phyloP scores from a whole-genome alignment of 108 stramenopile species.

The Nitzschia putrida region DNA sequence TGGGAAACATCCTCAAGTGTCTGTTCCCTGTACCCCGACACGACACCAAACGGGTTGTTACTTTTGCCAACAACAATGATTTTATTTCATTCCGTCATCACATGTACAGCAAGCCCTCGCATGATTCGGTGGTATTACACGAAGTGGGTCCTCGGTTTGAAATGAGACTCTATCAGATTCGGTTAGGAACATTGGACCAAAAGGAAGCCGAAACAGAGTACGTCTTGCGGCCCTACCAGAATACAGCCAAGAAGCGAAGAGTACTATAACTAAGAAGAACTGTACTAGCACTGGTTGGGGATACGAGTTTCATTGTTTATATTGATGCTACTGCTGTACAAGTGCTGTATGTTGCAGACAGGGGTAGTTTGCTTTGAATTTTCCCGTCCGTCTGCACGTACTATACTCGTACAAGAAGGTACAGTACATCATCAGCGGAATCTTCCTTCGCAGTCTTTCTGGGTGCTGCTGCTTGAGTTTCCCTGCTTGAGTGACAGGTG shows the following conservation, averaged over 20 bases:
- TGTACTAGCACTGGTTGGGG: background rate
- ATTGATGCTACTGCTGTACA: too few relatives aligned
- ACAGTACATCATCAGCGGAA: too few relatives aligned
- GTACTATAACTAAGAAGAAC: conserved; percentile 31
- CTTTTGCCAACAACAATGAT: conserved; percentile 94
- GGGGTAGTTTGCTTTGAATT: too few relatives aligned
- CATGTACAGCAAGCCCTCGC: conserved; percentile 85
- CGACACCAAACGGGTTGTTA: conserved; percentile 90
- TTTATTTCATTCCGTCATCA: conserved; percentile 98
- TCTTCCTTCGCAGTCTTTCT: too few relatives aligned
- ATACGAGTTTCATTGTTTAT: too few relatives aligned
- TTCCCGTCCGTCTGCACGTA: too few relatives aligned
- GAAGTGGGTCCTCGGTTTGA: conserved; percentile 99
- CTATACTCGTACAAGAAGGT: too few relatives aligned
- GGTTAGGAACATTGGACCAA: conserved; percentile 93
- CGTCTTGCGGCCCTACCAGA: conserved; percentile 96
- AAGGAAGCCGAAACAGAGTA: conserved; percentile 97
- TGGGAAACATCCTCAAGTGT: conserved; percentile 92
- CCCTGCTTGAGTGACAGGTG: too few relatives aligned
- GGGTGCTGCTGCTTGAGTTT: too few relatives aligned
- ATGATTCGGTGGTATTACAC: conserved; percentile 84
- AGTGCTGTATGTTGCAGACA: too few relatives aligned
- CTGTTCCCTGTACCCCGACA: conserved; percentile 93
- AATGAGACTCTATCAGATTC: conserved; percentile 94
- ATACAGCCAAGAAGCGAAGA: conserved; percentile 90